Percentiles rank a stretch among this genome's conserved stretches.
Evolutionary conservation across 805 yeast genomes (phyloP).

Genomic region (Torulaspora indica): DNA sequence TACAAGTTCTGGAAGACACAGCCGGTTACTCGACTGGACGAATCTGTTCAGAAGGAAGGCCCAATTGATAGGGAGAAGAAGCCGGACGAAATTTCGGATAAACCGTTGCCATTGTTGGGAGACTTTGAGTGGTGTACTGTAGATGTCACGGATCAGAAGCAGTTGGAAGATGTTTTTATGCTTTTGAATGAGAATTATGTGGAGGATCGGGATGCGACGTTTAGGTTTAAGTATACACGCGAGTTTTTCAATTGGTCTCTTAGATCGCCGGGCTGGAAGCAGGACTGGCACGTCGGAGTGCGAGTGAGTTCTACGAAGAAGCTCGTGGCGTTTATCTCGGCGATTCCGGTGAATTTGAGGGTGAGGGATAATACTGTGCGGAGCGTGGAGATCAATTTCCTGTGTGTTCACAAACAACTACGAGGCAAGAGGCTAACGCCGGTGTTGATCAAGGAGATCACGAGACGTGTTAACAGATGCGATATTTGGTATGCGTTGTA

Average conservation of each 20-base stretch:
- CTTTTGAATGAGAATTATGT: constrained; percentile 86
- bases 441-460: constrained; percentile 85
- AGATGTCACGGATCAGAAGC: constrained; percentile 51
- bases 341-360: constrained; percentile 69
- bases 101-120: constrained; percentile 63
- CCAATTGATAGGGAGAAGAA: constrained; percentile 69
- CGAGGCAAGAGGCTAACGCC: constrained; percentile 94
- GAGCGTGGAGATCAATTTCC: constrained; percentile 85
- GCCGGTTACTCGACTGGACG: constrained; percentile 81
- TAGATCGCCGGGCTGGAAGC: constrained; percentile 86
- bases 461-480: constrained; percentile 79
- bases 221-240: constrained; percentile 82
- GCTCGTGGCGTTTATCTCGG: constrained; percentile 88
- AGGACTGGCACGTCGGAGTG: constrained; percentile 91
- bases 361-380: constrained; percentile 53
- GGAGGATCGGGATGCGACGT: constrained; percentile 87
- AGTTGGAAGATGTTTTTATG: constrained; percentile 72
- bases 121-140: constrained; percentile 89
- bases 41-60: constrained; percentile 62
- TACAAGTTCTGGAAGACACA: constrained; percentile 98
- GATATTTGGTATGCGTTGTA: constrained; percentile 94
- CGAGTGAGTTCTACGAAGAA: constrained; percentile 72
- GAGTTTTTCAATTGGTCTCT: constrained; percentile 89
- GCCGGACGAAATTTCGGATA: constrained; percentile 64
- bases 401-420: constrained; percentile 90